Percentiles rank a stretch among this genome's conserved stretches.
phyloP scores from a whole-genome alignment of 2,329 filamentous ascomycete species.

The Penicillium sp. region DNA sequence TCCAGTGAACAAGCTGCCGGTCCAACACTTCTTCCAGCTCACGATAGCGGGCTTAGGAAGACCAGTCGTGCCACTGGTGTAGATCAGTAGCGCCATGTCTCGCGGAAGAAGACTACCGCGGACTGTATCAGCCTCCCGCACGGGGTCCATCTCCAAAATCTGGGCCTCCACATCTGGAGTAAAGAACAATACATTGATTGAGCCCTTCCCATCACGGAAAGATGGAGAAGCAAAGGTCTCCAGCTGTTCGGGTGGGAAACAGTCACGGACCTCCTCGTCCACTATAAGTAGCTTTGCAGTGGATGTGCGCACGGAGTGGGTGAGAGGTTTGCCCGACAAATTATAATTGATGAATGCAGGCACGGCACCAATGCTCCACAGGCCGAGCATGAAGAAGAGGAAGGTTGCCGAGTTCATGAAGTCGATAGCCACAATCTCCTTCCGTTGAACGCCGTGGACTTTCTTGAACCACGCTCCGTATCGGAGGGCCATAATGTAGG shows the following conservation, averaged over 20 bases:
- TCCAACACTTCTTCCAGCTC: slow-evolving; percentile 65
- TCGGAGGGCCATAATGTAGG: slow-evolving; percentile 67
- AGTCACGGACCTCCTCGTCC: slow-evolving; percentile 62
- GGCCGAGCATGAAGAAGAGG: slow-evolving; percentile 69
- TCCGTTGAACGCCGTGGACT: slow-evolving; percentile 61
- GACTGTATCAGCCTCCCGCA: slow-evolving; percentile 58
- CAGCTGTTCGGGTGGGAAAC: slow-evolving; percentile 46
- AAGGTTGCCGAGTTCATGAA: slow-evolving; percentile 80
- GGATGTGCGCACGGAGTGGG: slow-evolving; percentile 71
- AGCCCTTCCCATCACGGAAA: slow-evolving; percentile 44
- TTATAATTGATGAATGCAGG: slow-evolving; percentile 91
- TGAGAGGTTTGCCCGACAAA: slow-evolving; percentile 65
- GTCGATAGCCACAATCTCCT: slow-evolving; percentile 76
- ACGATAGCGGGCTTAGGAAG: slow-evolving; percentile 77
- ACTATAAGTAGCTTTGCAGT: slow-evolving; percentile 67
- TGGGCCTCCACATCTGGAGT: slow-evolving; percentile 57
- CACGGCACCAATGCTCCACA: slow-evolving; percentile 80
- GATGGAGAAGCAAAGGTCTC: slow-evolving; percentile 39
- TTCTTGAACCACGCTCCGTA: slow-evolving; percentile 74
- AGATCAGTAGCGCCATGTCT: slow-evolving; percentile 72
- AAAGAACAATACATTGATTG: slow-evolving; percentile 62
- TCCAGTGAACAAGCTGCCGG: slow-evolving; percentile 53
- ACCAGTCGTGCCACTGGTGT: slow-evolving; percentile 82
- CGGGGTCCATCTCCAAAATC: slow-evolving; percentile 51
- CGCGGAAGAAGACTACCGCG: slow-evolving; percentile 52